Base-by-base conservation (phyloP, 352 stramenopile genomes). In the Phytophthora sp. region DNA sequence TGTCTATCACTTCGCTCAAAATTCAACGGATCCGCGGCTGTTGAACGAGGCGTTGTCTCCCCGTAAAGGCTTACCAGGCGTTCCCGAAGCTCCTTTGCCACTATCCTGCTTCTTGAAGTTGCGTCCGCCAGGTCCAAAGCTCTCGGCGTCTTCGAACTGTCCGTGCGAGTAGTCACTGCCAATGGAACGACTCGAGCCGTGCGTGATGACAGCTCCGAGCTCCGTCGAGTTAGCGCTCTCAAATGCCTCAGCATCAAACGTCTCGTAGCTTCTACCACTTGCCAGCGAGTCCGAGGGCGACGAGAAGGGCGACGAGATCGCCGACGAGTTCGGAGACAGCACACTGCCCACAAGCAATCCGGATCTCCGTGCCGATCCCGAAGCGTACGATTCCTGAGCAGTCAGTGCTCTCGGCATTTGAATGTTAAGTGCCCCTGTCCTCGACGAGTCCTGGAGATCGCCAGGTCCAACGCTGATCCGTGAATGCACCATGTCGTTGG, bases 21-120 rank as follows among this genome's bases (percentile, higher is more conserved):
- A 89, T 62, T 89, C 79, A 31, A 89, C 75, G 6, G 79, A 89
- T 20, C 61, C 76, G 27, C 72, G 74, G 42, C 69, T 76, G 28
- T 58, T 65, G 34, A 66, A 44, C 11, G 63, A 67, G 4, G 42
- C 31, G 32, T 64, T 66, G 37, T 69, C 70, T 21, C 28, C 41
- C 31, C 62, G 62, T n/a, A 41, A 44, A 7, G 28, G 54, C 10
- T 24, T 54, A 1, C 27, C 13, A 6, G 43, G 39, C 11, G 59
- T 66, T 42, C 45, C 45, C 24, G 56, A 38, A 11, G 28, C 21
- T n/a, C 35, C 31, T 20, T 58, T 56, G n/a, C 21, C 28, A 46
- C 31, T 58, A 32, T 46, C 54, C 46, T 58, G 43, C 12, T 31
- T 48, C 31, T 62, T 68, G n/a, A 55, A 54, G 1, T 37, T 50